These are phyloP conservation scores for Phoma sp. DNA, from an alignment of 2,329 filamentous ascomycete genomes.

Conservation along the genomic window DNA sequence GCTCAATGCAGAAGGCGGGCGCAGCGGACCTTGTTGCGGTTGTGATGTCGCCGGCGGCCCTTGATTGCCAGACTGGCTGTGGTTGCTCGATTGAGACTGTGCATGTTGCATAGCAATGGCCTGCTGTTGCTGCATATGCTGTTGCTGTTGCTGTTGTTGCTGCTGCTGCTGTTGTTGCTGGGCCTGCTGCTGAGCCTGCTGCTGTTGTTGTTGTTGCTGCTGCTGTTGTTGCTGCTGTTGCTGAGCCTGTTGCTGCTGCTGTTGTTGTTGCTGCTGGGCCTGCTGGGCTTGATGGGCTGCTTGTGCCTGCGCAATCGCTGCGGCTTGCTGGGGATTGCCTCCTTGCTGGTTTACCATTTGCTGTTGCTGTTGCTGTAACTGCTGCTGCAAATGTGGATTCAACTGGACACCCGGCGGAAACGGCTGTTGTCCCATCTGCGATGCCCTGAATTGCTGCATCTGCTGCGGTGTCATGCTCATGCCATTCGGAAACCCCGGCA, in stretches of 20 bases:
- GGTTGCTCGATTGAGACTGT: slow-evolving; percentile 57
- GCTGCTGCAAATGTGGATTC: slow-evolving; percentile 49
- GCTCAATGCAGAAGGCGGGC: slow-evolving; percentile 48
- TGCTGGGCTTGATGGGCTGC: slow-evolving; percentile 50
- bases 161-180: slow-evolving; percentile 50
- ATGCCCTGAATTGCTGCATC: slow-evolving; percentile 26
- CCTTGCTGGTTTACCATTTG: slow-evolving; percentile 51
- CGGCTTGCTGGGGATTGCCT: slow-evolving; percentile 47
- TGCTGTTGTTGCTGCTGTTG: slow-evolving; percentile 50
- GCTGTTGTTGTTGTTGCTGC: slow-evolving; percentile 51
- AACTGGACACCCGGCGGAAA: slow-evolving; percentile 34
- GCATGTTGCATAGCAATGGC: slow-evolving; percentile 56
- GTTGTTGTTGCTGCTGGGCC: slow-evolving; percentile 51
- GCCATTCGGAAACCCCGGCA: slow-evolving; percentile 62
- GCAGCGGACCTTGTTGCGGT: slow-evolving; percentile 46
- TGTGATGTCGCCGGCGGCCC: slow-evolving; percentile 44
- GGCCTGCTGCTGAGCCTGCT: slow-evolving; percentile 46
- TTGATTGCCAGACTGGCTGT: slow-evolving; percentile 51
- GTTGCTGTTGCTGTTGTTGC: slow-evolving; percentile 51
- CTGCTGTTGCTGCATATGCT: slow-evolving; percentile 47
- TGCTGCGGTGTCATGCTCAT: slow-evolving; percentile 57
- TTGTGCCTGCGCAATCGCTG: slow-evolving; percentile 56
- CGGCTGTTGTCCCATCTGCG: slow-evolving; percentile 33
- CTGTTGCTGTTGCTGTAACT: slow-evolving; percentile 53
- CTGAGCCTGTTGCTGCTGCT: slow-evolving; percentile 49